Evolutionary conservation across 371 early-diverging fungal species (phyloP), one percentile per base, ranked within the genome.

Genomic region (Batkoa obscura): DNA sequence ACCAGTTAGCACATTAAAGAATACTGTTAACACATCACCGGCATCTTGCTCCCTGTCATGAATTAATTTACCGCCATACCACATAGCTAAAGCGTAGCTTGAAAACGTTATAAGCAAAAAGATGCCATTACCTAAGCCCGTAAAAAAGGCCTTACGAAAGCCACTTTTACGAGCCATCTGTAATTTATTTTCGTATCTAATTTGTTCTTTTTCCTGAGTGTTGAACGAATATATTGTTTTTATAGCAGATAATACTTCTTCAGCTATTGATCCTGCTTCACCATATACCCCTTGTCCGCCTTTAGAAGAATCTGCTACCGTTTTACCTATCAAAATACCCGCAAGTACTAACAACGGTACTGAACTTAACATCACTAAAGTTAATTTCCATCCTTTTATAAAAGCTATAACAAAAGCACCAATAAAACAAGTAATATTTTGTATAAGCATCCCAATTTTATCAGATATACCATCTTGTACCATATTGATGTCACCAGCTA

Each of bases 211-310:
- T 13, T 67, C 58, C 67, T 86, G 80, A 17, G 78, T 76, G 58
- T 79, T 77, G 68, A 90, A 90, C 2, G 88, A 69, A 55, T 74
- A 76, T 33, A 92, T 83, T 1, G 92, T 91, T 53, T 87, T 77
- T 46, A 92, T 85, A 43, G 78, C 76, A 13, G 83, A 65, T 45
- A 94, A 69, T 0, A 77, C 83, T 64, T 91, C 84, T 62, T 84
- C 79, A 12, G 88, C 87, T 8, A 87, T 66, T 23, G 73, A 77
- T 37, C 88, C 87, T 9, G 88, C 88, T 37, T 59, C 58, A 6
- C 84, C 80, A 38, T 70, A 70, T 0, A 79, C 80, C 10, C 17
- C 12, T 1, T 2, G 2, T 2, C 37, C 34, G 59, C 60, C 59
- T 0, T 57, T 34, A 0, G 72, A 67, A 45, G 62, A 67, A 33